phyloP scores from a whole-genome alignment of 257 asterid genomes.

The Craterostigma plantagineum region DNA sequence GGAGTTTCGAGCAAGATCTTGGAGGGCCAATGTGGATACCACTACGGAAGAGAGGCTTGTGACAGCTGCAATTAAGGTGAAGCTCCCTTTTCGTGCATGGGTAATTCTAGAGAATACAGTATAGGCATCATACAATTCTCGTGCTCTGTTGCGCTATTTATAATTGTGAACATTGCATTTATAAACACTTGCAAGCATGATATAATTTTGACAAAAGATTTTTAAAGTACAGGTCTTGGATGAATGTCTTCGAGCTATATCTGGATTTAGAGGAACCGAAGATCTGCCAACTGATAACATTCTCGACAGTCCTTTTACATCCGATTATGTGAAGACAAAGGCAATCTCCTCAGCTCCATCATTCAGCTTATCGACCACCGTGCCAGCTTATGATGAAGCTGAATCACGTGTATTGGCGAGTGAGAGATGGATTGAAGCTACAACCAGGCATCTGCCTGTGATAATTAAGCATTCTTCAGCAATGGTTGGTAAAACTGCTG shows the following conservation, averaged over 20 bases:
- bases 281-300: slow-evolving; percentile 70
- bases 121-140: no score
- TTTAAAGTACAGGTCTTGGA: slow-evolving; percentile 80
- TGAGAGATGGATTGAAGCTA: slow-evolving; percentile 75
- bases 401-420: slow-evolving; percentile 28
- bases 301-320: slow-evolving; percentile 64
- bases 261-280: slow-evolving; percentile 91
- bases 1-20: slow-evolving; percentile 26
- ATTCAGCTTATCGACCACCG: slow-evolving; percentile 30
- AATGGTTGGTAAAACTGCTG: slow-evolving; percentile 35
- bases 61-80: slow-evolving; percentile 76
- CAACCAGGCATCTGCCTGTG: slow-evolving; percentile 52
- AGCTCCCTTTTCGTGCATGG: slow-evolving; percentile 6
- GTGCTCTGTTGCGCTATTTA: no score
- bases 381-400: slow-evolving; percentile 24
- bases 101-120: background rate
- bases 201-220: no score
- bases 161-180: no score
- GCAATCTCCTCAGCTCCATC: slow-evolving; percentile 88
- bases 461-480: slow-evolving; percentile 59
- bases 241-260: slow-evolving; percentile 89
- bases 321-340: slow-evolving; percentile 63
- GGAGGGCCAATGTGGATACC: slow-evolving; percentile 43
- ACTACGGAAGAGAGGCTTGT: slow-evolving; percentile 53
- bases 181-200: slow-evolving; percentile 3